Base-by-base conservation (phyloP, 2,329 filamentous ascomycete species). In the Fusarium vanettenii region DNA sequence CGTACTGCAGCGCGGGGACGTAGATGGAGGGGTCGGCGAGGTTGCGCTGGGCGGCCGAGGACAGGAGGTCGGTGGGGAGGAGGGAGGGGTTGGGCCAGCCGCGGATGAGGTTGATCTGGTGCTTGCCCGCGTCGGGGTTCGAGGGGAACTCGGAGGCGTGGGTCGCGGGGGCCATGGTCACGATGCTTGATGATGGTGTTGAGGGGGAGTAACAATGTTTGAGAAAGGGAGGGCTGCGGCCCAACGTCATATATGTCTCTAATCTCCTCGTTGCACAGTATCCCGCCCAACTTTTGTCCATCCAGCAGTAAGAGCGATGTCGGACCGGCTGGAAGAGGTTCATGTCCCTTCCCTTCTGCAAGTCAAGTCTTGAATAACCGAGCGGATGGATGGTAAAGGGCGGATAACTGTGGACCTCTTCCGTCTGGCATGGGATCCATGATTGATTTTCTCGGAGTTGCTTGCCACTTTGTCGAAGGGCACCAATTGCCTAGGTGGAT, bases 1-100 rank as follows among this genome's bases (percentile, higher is more conserved):
- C 95, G 79, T 98, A 98, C 67, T 92, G 87, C 41, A 98, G 87
- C n/a, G 89, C 92, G 1, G 91, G 89, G 3, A 87, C 84, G 66
- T 88, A 90, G 66, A 92, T 84, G 10, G 82, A 79, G 11, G 90
- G 88, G 78, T 92, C 86, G 16, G 89, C 86, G 57, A 97, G 87
- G 10, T 92, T 89, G 62, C 85, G 84, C 67, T 88, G 84, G 66
- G 92, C 86, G 29, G 94, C 92, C 31, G 85, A 83, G 39, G 89
- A 86, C 66, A 97, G 87, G 16, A 91, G 85, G 6, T 86, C 81
- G 3, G 89, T 88, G 8, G 95, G 94, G 11, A 97, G 87, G 8
- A 97, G 88, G 20, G 80, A 76, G 0, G 86, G 84, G 2, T 86
- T 87, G 0, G 93, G 93, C 92, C 92, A 94, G 77, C 93, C 93